Conservation (phyloP, 495 filamentous ascomycete genomes). For the Penicillium bovifimosum region DNA sequence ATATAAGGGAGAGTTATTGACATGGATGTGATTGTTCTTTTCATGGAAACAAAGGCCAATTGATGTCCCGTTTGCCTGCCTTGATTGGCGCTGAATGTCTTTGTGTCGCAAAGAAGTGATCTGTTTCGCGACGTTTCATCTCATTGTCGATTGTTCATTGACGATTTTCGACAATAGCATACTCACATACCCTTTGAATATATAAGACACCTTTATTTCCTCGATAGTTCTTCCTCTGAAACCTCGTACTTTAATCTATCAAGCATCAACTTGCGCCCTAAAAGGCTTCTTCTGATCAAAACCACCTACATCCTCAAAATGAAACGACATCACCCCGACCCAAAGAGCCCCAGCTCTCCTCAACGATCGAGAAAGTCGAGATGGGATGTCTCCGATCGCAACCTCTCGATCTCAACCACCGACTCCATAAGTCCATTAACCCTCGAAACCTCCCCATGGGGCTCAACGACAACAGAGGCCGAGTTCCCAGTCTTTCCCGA, state of each 20-base stretch:
- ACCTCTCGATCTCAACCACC: not conserved
- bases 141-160: slow-evolving; percentile 4
- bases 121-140: slow-evolving; percentile 15
- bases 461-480: not conserved
- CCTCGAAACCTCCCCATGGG: not conserved
- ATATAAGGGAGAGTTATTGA: not conserved
- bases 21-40: not conserved
- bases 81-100: not conserved
- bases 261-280: not conserved
- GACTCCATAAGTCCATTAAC: not conserved
- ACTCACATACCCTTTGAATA: not conserved
- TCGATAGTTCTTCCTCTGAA: not conserved
- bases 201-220: not conserved
- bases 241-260: not conserved
- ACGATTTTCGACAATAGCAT: slow-evolving; percentile 1
- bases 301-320: not conserved
- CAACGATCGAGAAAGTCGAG: not conserved
- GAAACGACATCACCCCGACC: not conserved
- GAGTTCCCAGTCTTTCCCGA: not conserved
- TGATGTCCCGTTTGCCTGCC: not conserved
- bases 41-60: slow-evolving; percentile 10
- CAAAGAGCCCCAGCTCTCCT: not conserved
- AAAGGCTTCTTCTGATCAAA: not conserved
- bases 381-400: not conserved
- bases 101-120: not conserved